Conservation (phyloP, 2,329 filamentous ascomycete genomes). For the Colletotrichum filicis region DNA sequence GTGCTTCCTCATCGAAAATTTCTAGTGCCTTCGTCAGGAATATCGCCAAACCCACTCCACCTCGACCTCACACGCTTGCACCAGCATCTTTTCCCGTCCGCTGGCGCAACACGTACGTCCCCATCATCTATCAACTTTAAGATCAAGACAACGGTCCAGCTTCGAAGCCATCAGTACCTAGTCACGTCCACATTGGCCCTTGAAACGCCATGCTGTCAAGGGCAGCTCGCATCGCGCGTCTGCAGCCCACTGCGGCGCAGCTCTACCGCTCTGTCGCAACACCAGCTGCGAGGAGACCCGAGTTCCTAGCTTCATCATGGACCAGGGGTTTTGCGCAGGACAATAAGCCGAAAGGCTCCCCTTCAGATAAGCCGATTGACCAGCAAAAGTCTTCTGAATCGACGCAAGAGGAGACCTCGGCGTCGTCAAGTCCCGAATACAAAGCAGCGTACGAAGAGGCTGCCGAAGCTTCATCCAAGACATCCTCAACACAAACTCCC, state of each 20-base stretch:
- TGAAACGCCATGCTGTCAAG: conserved; percentile 38
- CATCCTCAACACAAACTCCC: conserved; percentile 14
- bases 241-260: conserved; percentile 34
- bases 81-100: conserved; percentile 2
- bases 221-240: conserved; percentile 37
- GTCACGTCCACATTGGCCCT: conserved; percentile 10
- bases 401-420: conserved; percentile 1
- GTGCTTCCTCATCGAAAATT: conserved; percentile 31
- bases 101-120: conserved; percentile 7
- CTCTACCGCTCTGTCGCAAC: conserved; percentile 33
- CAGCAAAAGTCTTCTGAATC: conserved; percentile 21
- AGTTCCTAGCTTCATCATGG: conserved; percentile 29
- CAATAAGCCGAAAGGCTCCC: conserved; percentile 13
- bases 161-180: not conserved
- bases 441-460: conserved; percentile 14
- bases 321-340: conserved; percentile 34
- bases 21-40: conserved; percentile 34
- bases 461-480: conserved; percentile 21
- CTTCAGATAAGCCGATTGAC: conserved; percentile 17
- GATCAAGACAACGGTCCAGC: not conserved
- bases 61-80: conserved; percentile 9
- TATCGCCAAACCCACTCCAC: conserved; percentile 23
- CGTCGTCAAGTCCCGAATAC: conserved; percentile 11
- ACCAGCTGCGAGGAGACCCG: conserved; percentile 30
- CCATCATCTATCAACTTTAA: not conserved